Evolutionary conservation across 116 monocot species (phyloP), one percentile per base, ranked within the genome.

Genomic region (Zostera marina): DNA sequence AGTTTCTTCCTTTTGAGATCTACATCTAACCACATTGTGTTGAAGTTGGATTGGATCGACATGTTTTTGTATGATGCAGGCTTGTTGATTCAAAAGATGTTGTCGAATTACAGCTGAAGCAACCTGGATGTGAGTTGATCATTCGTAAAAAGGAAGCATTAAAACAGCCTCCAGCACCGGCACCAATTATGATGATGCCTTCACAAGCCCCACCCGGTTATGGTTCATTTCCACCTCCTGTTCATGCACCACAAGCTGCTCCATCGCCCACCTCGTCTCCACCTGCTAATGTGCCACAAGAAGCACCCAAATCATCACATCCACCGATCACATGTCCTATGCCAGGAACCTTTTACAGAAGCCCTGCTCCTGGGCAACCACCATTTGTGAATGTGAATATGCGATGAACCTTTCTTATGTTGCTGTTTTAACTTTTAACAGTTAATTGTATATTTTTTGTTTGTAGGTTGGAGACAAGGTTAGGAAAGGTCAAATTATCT

Each of bases 21-120:
- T 47, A 25, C 32, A 19, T 32, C 23, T 58, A 16, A 44, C 48
- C 7, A 2, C 20, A 40, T 41, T 58, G 54, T 21, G 7, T 54
- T 54, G 0, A 9, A 39, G 7, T 54, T 8, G 7, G 38, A 32
- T 40, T 25, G n/a, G n/a, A 32, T 56, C 5, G 40, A 14, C 15
- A 7, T 56, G 56, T 9, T 56, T 8, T 52, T 54, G 0, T 61
- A 11, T 49, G 39, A 26, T 11, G 58, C 58, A 83, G 83, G 73
- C 75, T 83, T 51, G 83, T 83, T 15, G 83, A 83, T 62, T 78
- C 83, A 13, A 72, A 56, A 40, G 83, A 83, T 53, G 78, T 83
- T 22, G 61, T 76, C 12, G 78, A 83, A 58, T 51, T 83, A 59
- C 66, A 83, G 22, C 66, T 83, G 58, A 83, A 83, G 76, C 75